A percentile compares a stretch with the other conserved stretches of the same genome.
Conservation (phyloP, 208 protist genomes). For the Leishmania martiniquensis region DNA sequence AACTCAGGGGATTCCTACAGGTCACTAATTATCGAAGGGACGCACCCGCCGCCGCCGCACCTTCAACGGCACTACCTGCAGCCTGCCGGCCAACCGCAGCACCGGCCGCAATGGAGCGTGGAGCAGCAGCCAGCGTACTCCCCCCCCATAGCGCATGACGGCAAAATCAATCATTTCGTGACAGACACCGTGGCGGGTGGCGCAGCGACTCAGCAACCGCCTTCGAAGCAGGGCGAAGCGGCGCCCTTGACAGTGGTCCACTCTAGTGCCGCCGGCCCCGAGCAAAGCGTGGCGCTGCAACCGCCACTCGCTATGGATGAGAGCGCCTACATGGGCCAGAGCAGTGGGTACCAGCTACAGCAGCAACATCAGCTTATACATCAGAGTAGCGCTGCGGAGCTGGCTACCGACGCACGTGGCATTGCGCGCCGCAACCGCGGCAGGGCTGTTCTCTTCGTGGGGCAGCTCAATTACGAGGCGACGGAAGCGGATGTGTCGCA, state of each 20-base stretch:
- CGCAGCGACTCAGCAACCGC: not conserved
- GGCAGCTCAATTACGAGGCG: slow-evolving; percentile 73
- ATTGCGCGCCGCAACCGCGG: slow-evolving; percentile 39
- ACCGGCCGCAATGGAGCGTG: not conserved
- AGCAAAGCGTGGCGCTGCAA: not conserved
- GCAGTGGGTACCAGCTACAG: not conserved
- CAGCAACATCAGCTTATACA: not conserved
- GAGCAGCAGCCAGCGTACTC: not conserved
- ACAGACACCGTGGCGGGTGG: too few species aligned
- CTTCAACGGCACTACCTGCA: not conserved
- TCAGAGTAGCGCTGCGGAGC: not conserved
- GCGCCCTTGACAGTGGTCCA: not conserved
- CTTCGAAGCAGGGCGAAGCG: not conserved
- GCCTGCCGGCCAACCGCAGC: not conserved
- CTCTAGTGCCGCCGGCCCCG: not conserved
- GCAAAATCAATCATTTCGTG: not conserved
- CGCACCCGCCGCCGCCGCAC: not conserved
- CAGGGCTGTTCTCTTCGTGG: slow-evolving; percentile 62
- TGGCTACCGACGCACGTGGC: not conserved
- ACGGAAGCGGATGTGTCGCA: slow-evolving; percentile 60
- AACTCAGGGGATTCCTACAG: not conserved
- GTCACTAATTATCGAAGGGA: not conserved
- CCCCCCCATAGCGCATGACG: not conserved
- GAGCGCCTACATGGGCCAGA: not conserved
- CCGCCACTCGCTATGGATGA: not conserved